Base-by-base conservation (phyloP, 106 monocot species). In the Dioscorea alata region DNA sequence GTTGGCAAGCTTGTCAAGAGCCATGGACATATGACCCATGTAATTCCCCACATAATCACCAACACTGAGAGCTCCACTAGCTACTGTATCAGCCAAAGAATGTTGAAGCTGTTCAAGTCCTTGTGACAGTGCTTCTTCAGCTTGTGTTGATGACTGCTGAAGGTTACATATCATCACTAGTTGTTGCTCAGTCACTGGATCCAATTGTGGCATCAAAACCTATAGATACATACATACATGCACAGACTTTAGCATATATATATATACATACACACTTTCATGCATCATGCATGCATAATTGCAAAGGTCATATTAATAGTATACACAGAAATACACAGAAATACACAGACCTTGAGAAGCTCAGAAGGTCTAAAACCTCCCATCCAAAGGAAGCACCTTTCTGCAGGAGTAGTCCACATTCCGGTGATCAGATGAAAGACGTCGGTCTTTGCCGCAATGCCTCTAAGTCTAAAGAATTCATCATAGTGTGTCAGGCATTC, bases 311-410 rank as follows among this genome's bases (percentile, higher is more conserved):
- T 4, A 23, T n/a, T 22, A 28, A 28, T 28, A 28, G 28, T 28
- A 28, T n/a, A n/a, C n/a, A n/a, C n/a, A 28, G 2, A 1, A 28
- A 28, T 3, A 28, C 28, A 28, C 64, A 60, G 25, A 2, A 51
- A 59, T 6, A 23, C 20, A 9, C 15, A 16, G 13, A 99, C 97
- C 90, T 99, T 99, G 71, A 99, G 75, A 48, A 99, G 70, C 34
- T 92, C 92, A 3, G 97, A 99, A 4, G 97, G 92, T 42, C 86
- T 75, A 77, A 93, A 99, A 32, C 97, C 97, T 6, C 92, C 97
- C 68, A 99, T 83, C 97, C 97, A 99, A 14, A 99, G 80, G 72
- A 90, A 99, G 66, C 92, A 93, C 50, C 93, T 77, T 79, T 99
- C 97, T 0, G 92, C 97, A 0, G 92, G 87, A 50, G 87, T 75